Evolutionary conservation across 2,329 filamentous ascomycete genomes (phyloP).

Genomic region (Cladosporium phlei): DNA sequence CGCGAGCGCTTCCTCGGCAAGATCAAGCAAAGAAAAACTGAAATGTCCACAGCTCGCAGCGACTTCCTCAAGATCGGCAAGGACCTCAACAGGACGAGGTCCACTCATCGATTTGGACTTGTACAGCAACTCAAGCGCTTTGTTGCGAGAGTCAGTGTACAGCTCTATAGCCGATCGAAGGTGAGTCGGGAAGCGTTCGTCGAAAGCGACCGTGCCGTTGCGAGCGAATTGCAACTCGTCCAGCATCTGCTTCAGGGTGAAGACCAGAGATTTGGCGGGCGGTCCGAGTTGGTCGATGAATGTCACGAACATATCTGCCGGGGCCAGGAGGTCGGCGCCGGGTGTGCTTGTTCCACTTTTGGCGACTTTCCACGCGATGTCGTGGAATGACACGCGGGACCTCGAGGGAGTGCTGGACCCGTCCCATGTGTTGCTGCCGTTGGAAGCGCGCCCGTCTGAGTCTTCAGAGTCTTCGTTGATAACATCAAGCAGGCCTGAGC

Average conservation of each 20-base stretch:
- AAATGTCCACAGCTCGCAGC: conserved; percentile 98
- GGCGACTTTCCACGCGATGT: neutral
- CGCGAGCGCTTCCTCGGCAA: conserved; percentile 80
- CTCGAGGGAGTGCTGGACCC: conserved; percentile 1
- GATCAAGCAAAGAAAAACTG: conserved; percentile 83
- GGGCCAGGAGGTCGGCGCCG: conserved; percentile 25
- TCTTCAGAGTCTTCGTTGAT: conserved; percentile 39
- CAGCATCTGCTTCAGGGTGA: conserved; percentile 82
- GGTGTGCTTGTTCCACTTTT: conserved; percentile 13
- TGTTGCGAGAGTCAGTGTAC: conserved; percentile 69
- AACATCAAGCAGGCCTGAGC: conserved; percentile 36
- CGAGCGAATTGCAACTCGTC: conserved; percentile 71
- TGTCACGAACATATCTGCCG: conserved; percentile 82
- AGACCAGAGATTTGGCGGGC: conserved; percentile 93
- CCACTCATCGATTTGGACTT: conserved; percentile 53
- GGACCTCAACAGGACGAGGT: conserved; percentile 50
- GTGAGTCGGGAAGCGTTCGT: conserved; percentile 75
- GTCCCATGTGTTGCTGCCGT: neutral
- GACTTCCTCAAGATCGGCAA: conserved; percentile 94
- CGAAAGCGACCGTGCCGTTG: conserved; percentile 58
- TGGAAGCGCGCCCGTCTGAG: conserved; percentile 22
- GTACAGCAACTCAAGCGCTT: conserved; percentile 76
- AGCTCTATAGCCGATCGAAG: conserved; percentile 74
- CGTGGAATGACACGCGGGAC: neutral
- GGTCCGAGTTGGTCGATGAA: conserved; percentile 88